Evolutionary conservation across 1,284 basidiomycete species (phyloP).

Genomic region (Papiliotrema nemorosa): DNA sequence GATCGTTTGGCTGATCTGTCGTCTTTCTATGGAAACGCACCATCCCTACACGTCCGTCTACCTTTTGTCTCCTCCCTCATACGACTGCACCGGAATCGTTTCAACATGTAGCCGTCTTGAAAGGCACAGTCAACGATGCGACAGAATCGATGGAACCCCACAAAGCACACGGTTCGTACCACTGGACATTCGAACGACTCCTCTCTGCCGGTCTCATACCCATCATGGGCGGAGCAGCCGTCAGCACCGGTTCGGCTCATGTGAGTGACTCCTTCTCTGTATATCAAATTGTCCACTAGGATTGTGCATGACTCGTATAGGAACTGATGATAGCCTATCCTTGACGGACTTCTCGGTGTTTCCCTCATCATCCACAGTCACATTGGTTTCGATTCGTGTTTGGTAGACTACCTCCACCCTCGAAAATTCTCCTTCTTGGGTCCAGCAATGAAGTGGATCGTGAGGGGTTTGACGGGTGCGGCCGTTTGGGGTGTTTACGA

Average conservation of each 20-base stretch:
- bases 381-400: constrained; percentile 68
- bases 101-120: constrained; percentile 67
- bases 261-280: constrained; percentile 31
- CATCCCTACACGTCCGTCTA: not conserved
- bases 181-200: constrained; percentile 96
- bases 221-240: constrained; percentile 75
- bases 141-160: constrained; percentile 79
- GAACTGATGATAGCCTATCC: constrained; percentile 56
- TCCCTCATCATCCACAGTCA: constrained; percentile 90
- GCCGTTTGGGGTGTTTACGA: constrained; percentile 89
- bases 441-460: constrained; percentile 64
- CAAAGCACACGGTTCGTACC: constrained; percentile 84
- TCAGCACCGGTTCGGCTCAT: constrained; percentile 63
- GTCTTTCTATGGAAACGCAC: not conserved
- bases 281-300: not conserved
- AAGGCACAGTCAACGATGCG: constrained; percentile 94
- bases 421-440: constrained; percentile 88
- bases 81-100: not conserved
- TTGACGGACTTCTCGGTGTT: constrained; percentile 84
- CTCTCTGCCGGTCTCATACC: constrained; percentile 85
- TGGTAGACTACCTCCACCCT: constrained; percentile 88
- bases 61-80: not conserved
- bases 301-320: too few species aligned
- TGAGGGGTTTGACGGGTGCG: constrained; percentile 75
- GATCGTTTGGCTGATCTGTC: not conserved